Percentiles rank a stretch among this genome's conserved stretches.
These are phyloP conservation scores for Alternaria atra DNA, from an alignment of 2,329 filamentous ascomycete genomes.

Conservation along the genomic window DNA sequence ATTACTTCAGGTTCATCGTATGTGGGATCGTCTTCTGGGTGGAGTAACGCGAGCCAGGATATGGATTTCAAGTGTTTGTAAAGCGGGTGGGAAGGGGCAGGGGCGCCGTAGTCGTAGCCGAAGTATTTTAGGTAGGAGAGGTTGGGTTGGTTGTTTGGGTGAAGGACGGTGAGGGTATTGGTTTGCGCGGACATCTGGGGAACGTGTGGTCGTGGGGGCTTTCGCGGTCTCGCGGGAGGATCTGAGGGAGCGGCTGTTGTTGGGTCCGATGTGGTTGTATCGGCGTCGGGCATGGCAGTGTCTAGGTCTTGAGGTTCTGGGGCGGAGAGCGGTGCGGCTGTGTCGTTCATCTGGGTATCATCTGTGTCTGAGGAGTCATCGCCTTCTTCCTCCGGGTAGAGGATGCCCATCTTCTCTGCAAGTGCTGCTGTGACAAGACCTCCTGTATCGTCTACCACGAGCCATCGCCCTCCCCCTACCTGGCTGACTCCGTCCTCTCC, in stretches of 20 bases:
- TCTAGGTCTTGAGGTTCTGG: background rate
- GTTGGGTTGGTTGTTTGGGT: conserved; percentile 86
- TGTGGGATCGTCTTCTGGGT: conserved; percentile 76
- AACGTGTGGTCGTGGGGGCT: conserved; percentile 44
- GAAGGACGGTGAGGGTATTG: conserved; percentile 83
- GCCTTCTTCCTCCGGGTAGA: conserved; percentile 62
- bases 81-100: conserved; percentile 75
- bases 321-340: background rate
- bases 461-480: conserved; percentile 70
- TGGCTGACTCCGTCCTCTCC: conserved; percentile 46
- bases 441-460: conserved; percentile 87
- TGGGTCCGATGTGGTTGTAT: conserved; percentile 20
- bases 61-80: conserved; percentile 81
- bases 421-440: conserved; percentile 83
- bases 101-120: conserved; percentile 76
- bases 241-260: conserved; percentile 25
- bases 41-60: conserved; percentile 90
- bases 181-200: conserved; percentile 70
- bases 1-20: conserved; percentile 74
- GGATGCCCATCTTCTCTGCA: conserved; percentile 87
- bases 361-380: conserved; percentile 30
- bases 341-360: conserved; percentile 8
- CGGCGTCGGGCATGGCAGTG: conserved; percentile 16
- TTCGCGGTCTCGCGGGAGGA: conserved; percentile 33
- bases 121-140: conserved; percentile 89